Conservation (phyloP, 169 alveolate species). For the Besnoitia besnoiti region DNA sequence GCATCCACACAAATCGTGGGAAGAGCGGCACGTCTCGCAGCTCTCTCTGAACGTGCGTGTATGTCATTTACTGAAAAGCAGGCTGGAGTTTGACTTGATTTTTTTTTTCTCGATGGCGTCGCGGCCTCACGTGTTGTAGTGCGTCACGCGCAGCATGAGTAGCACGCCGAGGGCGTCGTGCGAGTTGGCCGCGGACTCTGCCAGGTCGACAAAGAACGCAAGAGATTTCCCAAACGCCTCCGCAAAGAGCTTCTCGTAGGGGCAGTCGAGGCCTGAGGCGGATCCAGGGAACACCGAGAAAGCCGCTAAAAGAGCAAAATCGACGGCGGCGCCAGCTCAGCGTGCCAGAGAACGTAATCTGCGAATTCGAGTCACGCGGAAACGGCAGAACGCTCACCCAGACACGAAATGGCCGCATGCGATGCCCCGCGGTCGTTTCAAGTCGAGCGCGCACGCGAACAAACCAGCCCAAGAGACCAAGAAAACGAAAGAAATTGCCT, state of each 20-base stretch:
- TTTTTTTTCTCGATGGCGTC: background rate
- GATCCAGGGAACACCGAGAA: background rate
- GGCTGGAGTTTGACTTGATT: too few relatives aligned
- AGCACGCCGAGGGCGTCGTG: slow-evolving; percentile 61
- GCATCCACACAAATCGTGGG: too few relatives aligned
- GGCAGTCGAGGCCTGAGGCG: slow-evolving; percentile 4
- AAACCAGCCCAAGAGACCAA: too few relatives aligned
- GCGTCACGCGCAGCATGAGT: slow-evolving; percentile 65
- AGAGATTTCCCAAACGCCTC: slow-evolving; percentile 48
- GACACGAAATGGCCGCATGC: too few relatives aligned
- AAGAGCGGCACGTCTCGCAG: too few relatives aligned
- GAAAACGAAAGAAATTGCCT: too few relatives aligned
- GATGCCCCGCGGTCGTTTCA: too few relatives aligned
- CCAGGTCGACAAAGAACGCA: background rate
- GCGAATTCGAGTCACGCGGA: background rate
- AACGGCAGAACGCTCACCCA: too few relatives aligned
- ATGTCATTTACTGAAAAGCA: too few relatives aligned
- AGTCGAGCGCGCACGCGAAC: too few relatives aligned
- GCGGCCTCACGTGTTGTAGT: slow-evolving; percentile 26
- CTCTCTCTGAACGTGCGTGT: too few relatives aligned
- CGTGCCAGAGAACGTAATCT: background rate
- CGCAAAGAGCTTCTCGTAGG: background rate
- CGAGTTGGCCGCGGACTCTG: background rate
- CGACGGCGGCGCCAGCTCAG: background rate
- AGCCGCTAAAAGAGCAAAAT: background rate